These are phyloP conservation scores for Pythium chondricola DNA, from an alignment of 352 stramenopile species.

Conservation along the genomic window DNA sequence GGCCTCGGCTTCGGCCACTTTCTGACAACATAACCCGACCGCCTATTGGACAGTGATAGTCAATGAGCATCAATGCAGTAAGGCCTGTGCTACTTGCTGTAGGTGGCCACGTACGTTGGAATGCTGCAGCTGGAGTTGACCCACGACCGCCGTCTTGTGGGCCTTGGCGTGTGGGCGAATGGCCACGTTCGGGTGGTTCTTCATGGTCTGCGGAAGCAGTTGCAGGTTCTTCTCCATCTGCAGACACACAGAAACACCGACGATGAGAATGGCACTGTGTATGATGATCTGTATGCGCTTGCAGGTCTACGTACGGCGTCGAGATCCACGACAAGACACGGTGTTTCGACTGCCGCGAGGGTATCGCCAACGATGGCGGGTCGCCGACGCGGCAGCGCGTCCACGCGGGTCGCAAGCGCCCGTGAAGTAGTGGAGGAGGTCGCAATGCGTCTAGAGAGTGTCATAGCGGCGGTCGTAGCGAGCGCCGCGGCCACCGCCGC, in stretches of 20 bases:
- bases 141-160: constrained; percentile 57
- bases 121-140: constrained; percentile 34
- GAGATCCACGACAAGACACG: constrained; percentile 58
- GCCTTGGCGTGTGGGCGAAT: constrained; percentile 72
- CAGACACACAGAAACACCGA: not conserved
- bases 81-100: too few relatives aligned
- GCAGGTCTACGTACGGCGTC: constrained; percentile 34
- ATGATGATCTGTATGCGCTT: too few relatives aligned
- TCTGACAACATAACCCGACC: constrained; percentile 60
- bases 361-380: constrained; percentile 25
- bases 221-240: constrained; percentile 52
- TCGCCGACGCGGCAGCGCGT: constrained; percentile 10
- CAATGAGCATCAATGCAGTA: too few relatives aligned
- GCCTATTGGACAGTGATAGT: too few relatives aligned
- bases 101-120: constrained; percentile 24
- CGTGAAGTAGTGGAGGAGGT: not conserved
- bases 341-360: constrained; percentile 47
- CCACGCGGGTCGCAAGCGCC: constrained; percentile 3
- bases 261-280: not conserved
- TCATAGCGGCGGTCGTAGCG: not conserved
- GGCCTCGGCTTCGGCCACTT: constrained; percentile 62
- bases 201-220: constrained; percentile 30
- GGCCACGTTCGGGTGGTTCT: constrained; percentile 19
- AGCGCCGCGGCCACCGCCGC: constrained; percentile 7
- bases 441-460: not conserved